Conservation (phyloP, 2,329 filamentous ascomycete species). For the Neonectria coccinea region DNA sequence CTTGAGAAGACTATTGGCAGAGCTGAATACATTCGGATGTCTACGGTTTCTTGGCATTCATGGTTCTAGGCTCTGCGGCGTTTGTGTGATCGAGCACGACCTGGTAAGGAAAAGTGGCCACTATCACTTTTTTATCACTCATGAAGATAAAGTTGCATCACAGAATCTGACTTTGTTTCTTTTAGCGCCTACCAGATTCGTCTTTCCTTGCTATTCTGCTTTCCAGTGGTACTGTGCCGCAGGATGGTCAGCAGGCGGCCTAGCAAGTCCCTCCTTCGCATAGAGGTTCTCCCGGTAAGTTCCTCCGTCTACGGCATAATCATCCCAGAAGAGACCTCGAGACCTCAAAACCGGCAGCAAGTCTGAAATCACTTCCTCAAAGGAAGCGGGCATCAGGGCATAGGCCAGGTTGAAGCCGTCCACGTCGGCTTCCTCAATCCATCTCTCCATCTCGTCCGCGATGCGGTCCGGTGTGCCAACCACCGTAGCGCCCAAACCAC, state of each 20-base stretch:
- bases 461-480: conserved; percentile 48
- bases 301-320: conserved; percentile 57
- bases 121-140: too few species aligned
- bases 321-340: conserved; percentile 68
- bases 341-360: conserved; percentile 71
- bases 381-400: conserved; percentile 65
- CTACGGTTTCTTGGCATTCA: neutral
- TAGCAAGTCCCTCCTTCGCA: conserved; percentile 48
- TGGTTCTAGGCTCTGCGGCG: neutral
- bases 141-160: too few species aligned
- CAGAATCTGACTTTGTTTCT: neutral
- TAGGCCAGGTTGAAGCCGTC: conserved; percentile 64
- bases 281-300: conserved; percentile 60
- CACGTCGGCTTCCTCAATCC: conserved; percentile 66
- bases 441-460: conserved; percentile 51
- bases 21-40: too few species aligned
- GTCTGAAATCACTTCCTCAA: conserved; percentile 74
- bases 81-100: neutral
- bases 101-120: neutral
- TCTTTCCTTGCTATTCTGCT: conserved; percentile 43
- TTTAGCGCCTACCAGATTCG: neutral
- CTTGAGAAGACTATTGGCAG: neutral
- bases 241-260: conserved; percentile 53
- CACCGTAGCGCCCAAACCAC: conserved; percentile 47
- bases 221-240: conserved; percentile 56